Conservation (phyloP, 2,329 filamentous ascomycete species). For the Penicillium brasilianum region DNA sequence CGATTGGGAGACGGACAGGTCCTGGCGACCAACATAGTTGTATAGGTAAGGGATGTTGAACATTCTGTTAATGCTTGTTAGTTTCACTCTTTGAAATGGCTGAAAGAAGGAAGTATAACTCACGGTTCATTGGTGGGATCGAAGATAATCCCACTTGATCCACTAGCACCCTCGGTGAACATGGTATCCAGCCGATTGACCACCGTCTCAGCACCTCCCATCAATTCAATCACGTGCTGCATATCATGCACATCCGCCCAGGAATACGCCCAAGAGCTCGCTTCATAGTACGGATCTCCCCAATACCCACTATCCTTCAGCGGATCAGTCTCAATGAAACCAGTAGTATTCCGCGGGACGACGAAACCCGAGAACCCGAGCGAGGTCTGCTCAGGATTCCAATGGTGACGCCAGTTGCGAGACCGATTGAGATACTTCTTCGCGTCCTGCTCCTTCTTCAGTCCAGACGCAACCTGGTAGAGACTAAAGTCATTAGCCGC, state of each 20-base stretch:
- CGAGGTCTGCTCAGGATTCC: slow-evolving; percentile 64
- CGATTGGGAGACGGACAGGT: slow-evolving; percentile 63
- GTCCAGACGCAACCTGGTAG: slow-evolving; percentile 66
- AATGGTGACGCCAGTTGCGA: slow-evolving; percentile 73
- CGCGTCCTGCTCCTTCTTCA: slow-evolving; percentile 58
- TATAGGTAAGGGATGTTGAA: slow-evolving; percentile 73
- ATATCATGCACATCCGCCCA: slow-evolving; percentile 73
- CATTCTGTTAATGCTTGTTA: slow-evolving; percentile 33
- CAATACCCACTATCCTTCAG: slow-evolving; percentile 67
- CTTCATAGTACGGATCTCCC: slow-evolving; percentile 66
- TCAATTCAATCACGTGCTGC: slow-evolving; percentile 56
- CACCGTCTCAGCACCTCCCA: slow-evolving; percentile 56
- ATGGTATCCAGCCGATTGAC: slow-evolving; percentile 61
- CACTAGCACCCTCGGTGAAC: slow-evolving; percentile 50
- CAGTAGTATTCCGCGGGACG: slow-evolving; percentile 61
- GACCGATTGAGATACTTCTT: slow-evolving; percentile 66
- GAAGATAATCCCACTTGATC: slow-evolving; percentile 60
- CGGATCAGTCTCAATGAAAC: slow-evolving; percentile 57
- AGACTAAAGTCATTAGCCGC: slow-evolving; percentile 71
- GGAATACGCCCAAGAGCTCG: slow-evolving; percentile 67
- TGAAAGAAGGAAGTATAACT: slow-evolving; percentile 25
- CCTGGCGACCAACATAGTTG: slow-evolving; percentile 68
- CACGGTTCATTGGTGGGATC: slow-evolving; percentile 70
- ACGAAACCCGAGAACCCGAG: slow-evolving; percentile 70
- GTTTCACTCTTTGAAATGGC: neutral